A percentile compares a stretch with the other conserved stretches of the same genome.
Evolutionary conservation across 2,329 filamentous ascomycete genomes (phyloP).

Genomic region (Paracorniculantispora psalliotae): DNA sequence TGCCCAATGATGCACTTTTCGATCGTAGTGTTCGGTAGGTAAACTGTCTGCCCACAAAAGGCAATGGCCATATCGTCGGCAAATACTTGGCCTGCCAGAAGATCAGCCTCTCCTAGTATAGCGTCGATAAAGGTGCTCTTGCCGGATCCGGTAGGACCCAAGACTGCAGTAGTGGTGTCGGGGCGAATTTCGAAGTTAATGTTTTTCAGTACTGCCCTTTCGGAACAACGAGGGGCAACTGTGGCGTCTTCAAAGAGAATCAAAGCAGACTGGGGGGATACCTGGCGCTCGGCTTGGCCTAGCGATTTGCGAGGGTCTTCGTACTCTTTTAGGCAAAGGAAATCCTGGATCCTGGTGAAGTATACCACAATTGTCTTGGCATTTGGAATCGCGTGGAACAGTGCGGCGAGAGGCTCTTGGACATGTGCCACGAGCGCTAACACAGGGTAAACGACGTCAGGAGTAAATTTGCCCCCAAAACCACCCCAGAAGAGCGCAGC

Average conservation of each 20-base stretch:
- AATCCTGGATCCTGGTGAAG: neutral
- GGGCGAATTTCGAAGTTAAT: neutral
- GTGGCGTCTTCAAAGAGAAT: neutral
- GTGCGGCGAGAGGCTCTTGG: neutral
- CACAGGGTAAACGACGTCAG: neutral
- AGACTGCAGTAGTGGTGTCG: neutral
- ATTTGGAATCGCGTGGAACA: neutral
- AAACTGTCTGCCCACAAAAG: neutral
- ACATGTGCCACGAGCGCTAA: neutral
- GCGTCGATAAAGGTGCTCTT: neutral
- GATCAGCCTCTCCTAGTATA: neutral
- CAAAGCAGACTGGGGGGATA: neutral
- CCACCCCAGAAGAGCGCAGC: neutral
- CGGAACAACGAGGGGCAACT: neutral
- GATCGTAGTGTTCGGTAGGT: neutral
- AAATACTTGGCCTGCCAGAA: neutral
- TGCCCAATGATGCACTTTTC: neutral
- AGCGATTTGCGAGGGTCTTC: neutral
- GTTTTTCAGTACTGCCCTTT: neutral
- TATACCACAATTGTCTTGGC: neutral
- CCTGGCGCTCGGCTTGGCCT: neutral
- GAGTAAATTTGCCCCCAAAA: neutral
- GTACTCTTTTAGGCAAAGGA: neutral
- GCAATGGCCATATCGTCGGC: neutral
- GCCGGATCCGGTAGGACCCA: neutral